phyloP scores from a whole-genome alignment of 148 eudicot species.

The Arbutus unedo region DNA sequence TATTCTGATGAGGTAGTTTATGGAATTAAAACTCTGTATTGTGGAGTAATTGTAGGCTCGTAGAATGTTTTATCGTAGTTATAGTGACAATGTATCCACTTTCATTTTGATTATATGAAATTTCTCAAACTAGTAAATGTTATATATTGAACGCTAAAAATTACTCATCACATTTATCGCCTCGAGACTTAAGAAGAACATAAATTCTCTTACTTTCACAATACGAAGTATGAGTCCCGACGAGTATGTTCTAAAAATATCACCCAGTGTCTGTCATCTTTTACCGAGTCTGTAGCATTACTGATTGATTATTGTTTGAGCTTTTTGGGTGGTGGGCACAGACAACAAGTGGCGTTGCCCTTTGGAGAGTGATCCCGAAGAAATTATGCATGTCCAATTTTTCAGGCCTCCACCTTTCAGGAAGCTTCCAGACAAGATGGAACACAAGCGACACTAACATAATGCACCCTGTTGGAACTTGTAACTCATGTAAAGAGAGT shows the following conservation, averaged over 20 bases:
- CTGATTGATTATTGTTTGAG: neutral
- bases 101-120: neutral
- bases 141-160: neutral
- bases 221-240: neutral
- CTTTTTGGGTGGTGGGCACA: no score
- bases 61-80: neutral
- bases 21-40: neutral
- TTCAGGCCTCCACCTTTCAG: constrained; percentile 2
- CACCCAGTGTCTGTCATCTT: neutral
- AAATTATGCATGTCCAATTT: constrained; percentile 8
- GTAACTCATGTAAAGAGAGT: no score
- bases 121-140: neutral
- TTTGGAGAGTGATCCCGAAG: neutral
- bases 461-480: neutral
- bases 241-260: neutral
- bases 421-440: constrained; percentile 15
- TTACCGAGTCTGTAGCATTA: neutral
- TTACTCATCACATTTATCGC: neutral
- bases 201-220: neutral
- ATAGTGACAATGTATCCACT: neutral
- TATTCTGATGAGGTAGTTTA: neutral
- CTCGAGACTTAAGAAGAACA: neutral
- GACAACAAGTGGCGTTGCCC: constrained; percentile 14
- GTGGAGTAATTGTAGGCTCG: neutral
- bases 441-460: constrained; percentile 13